Evolutionary conservation across 2,329 filamentous ascomycete species (phyloP).

Genomic region (Aspergillus arachidicola): DNA sequence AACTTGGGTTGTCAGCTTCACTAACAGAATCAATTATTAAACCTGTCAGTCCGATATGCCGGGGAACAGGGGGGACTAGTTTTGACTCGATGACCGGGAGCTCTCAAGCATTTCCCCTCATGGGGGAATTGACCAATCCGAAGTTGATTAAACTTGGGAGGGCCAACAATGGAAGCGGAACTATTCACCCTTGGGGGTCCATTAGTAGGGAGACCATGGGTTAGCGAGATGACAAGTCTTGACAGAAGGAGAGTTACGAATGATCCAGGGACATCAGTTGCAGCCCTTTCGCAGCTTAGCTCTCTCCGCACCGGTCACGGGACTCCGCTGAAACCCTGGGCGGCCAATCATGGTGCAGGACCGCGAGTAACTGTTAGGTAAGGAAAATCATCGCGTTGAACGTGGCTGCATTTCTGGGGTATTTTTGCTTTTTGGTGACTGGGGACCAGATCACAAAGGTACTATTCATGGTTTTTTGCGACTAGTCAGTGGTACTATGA

Average conservation of each 20-base stretch:
- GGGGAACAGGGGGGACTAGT: neutral
- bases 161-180: neutral
- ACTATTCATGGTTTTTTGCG: too few species aligned
- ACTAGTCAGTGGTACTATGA: too few species aligned
- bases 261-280: neutral
- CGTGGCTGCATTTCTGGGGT: constrained; percentile 8
- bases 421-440: neutral
- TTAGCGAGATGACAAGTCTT: neutral
- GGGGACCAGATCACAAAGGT: too few species aligned
- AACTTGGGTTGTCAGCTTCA: neutral
- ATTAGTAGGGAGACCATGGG: too few species aligned
- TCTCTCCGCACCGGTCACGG: constrained; percentile 13
- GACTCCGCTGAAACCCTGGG: neutral
- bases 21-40: neutral
- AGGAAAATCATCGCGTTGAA: constrained; percentile 9
- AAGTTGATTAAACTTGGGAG: neutral
- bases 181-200: neutral
- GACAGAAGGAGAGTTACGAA: neutral
- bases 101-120: neutral
- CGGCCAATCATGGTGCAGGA: neutral
- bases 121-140: constrained; percentile 1
- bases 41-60: neutral
- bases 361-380: constrained; percentile 20
- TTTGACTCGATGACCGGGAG: neutral
- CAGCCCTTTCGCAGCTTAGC: neutral